Conservation (phyloP, 176 grass and related monocot species). For the Cocos nucifera region DNA sequence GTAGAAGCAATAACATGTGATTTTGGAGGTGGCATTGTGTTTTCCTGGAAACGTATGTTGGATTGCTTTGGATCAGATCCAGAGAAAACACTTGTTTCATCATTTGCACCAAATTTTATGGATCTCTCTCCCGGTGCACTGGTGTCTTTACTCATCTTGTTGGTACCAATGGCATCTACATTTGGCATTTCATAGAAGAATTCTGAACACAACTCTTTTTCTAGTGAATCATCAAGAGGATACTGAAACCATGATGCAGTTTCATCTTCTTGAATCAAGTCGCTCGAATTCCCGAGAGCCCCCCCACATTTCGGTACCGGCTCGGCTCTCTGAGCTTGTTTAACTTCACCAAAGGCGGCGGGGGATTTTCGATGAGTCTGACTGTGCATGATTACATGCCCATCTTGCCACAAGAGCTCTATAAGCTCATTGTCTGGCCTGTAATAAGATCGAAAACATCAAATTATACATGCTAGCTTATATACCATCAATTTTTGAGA, state of each 20-base stretch:
- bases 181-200: constrained; percentile 48
- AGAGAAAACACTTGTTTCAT: not conserved
- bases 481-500: too few relatives aligned
- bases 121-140: not conserved
- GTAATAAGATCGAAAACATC: not conserved
- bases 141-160: constrained; percentile 1
- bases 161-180: not conserved
- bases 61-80: constrained; percentile 4
- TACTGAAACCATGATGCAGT: constrained; percentile 43
- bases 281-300: constrained; percentile 16
- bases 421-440: constrained; percentile 35
- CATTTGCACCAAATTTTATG: constrained; percentile 4
- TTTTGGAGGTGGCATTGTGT: constrained; percentile 4
- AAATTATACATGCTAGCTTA: too few relatives aligned
- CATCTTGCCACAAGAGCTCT: constrained; percentile 57
- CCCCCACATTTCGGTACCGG: not conserved
- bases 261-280: constrained; percentile 39
- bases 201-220: constrained; percentile 56
- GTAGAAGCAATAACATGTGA: not conserved
- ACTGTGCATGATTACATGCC: constrained; percentile 55
- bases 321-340: constrained; percentile 18
- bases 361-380: constrained; percentile 35
- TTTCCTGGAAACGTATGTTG: not conserved
- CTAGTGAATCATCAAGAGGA: constrained; percentile 48
- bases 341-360: not conserved